Base-by-base conservation (phyloP, 192 early-diverging fungal genomes). In the Jimgerdemannia flammicorona region DNA sequence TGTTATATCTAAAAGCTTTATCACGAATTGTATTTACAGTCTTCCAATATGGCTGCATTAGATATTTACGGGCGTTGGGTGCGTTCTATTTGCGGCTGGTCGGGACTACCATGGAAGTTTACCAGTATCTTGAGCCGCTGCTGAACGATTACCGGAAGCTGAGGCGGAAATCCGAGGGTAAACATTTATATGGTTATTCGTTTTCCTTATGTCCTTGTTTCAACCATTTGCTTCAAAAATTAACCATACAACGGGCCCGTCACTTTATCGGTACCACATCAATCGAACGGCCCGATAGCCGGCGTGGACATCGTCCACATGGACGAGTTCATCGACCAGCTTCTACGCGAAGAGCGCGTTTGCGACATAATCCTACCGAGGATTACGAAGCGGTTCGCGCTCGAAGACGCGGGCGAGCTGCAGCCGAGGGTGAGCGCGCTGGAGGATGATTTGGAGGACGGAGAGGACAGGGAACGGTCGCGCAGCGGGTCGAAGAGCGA, bases 321-420 rank as follows among this genome's bases (percentile, higher is more conserved):
- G 90, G 97, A 98, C 75, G 91, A 95, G 79, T 97, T 98, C 79
- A 88, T 96, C 42, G 95, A 99, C 78, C 82, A 91, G 40, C 82
- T 99, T 29, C 83, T 99, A 68, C 78, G 85, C 11, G 89, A 93
- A 39, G 90, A 93, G 17, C 88, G 91, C 44, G 93, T 95, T 3
- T 98, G 94, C 74, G 94, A 95, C 81, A 90, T 93, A 3, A 94
- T 96, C n/a, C 79, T 99, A 43, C 98, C 98, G 3, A 86, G 91
- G 41, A 74, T 99, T 18, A 89, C 89, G 4, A 93, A 92, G 43
- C 88, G 97, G 10, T 77, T 93, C 74, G 81, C 92, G 11, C 81
- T 98, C 6, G 98, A 97, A 74, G 95, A 98, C 66, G 81, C 86
- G 39, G 96, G 91, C 66, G 93, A 94, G 43, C 72, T 99, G 70